These are phyloP conservation scores for Albugo candida DNA, from an alignment of 352 stramenopile genomes.

Conservation along the genomic window DNA sequence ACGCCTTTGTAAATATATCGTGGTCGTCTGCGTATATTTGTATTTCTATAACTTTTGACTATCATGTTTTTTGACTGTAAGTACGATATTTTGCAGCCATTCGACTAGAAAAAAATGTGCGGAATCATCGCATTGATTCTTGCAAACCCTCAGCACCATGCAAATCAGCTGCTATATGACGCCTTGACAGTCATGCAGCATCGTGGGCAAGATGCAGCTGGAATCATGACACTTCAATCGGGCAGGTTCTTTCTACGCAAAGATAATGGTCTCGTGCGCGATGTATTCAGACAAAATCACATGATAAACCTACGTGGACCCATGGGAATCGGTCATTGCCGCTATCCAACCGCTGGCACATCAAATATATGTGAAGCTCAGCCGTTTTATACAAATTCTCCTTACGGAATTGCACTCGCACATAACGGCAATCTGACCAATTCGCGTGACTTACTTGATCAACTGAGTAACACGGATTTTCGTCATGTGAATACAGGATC, in stretches of 20 bases:
- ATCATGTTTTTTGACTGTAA: too few species aligned
- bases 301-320: constrained; percentile 91
- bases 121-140: constrained; percentile 94
- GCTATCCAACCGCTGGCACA: constrained; percentile 94
- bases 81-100: background rate
- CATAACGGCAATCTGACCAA: constrained; percentile 99
- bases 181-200: constrained; percentile 96
- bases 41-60: too few species aligned
- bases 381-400: constrained; percentile 99
- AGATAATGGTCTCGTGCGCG: constrained; percentile 95
- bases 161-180: constrained; percentile 90
- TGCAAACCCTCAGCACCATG: constrained; percentile 87
- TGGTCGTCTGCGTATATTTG: too few species aligned
- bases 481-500: constrained; percentile 97
- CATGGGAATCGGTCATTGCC: constrained; percentile 94
- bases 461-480: constrained; percentile 83
- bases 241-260: constrained; percentile 92
- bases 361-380: constrained; percentile 83
- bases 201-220: constrained; percentile 89
- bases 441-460: constrained; percentile 85
- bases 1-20: too few species aligned
- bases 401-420: constrained; percentile 94
- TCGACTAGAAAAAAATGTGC: constrained; percentile 78
- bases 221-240: constrained; percentile 90
- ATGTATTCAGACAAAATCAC: constrained; percentile 98